phyloP scores from a whole-genome alignment of 805 yeast species.

The Lachancea nothofagi region DNA sequence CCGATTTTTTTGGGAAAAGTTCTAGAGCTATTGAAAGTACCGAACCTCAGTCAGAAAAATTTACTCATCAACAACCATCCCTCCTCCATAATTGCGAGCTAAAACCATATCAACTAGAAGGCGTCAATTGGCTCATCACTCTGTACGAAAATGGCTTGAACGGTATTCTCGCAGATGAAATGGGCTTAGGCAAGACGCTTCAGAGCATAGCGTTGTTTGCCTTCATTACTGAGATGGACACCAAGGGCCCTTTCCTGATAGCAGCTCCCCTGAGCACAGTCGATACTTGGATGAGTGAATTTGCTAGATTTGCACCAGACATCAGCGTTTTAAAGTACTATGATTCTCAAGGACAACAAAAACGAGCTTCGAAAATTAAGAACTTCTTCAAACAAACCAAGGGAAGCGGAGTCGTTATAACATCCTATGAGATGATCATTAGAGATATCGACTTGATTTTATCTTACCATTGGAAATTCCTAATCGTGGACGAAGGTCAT shows the following conservation, averaged over 20 bases:
- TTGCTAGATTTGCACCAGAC: slow-evolving; percentile 65
- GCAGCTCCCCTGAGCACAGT: slow-evolving; percentile 83
- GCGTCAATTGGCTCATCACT: slow-evolving; percentile 85
- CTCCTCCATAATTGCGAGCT: slow-evolving; percentile 52
- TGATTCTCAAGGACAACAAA: slow-evolving; percentile 49
- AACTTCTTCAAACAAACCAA: slow-evolving; percentile 37
- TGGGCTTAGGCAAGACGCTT: slow-evolving; percentile 94
- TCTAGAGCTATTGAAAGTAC: slow-evolving; percentile 1
- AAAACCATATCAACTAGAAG: slow-evolving; percentile 84
- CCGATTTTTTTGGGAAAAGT: slow-evolving; percentile 17
- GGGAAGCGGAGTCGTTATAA: slow-evolving; percentile 52
- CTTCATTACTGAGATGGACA: slow-evolving; percentile 71
- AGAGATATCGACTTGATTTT: slow-evolving; percentile 57
- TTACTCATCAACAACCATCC: slow-evolving; percentile 44
- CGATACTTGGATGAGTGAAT: slow-evolving; percentile 77
- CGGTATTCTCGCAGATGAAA: slow-evolving; percentile 94
- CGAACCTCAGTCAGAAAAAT: slow-evolving; percentile 13
- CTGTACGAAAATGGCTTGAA: slow-evolving; percentile 89
- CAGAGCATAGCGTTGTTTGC: slow-evolving; percentile 79
- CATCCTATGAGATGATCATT: slow-evolving; percentile 78
- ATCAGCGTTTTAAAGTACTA: slow-evolving; percentile 57
- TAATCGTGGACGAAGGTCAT: slow-evolving; percentile 95
- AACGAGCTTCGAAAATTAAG: slow-evolving; percentile 30
- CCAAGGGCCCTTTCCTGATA: slow-evolving; percentile 70
- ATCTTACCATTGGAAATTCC: slow-evolving; percentile 63